Evolutionary conservation across 225 moss, liverwort and hornwort species (phyloP).

Genomic region (Antitrichia curtipendula): DNA sequence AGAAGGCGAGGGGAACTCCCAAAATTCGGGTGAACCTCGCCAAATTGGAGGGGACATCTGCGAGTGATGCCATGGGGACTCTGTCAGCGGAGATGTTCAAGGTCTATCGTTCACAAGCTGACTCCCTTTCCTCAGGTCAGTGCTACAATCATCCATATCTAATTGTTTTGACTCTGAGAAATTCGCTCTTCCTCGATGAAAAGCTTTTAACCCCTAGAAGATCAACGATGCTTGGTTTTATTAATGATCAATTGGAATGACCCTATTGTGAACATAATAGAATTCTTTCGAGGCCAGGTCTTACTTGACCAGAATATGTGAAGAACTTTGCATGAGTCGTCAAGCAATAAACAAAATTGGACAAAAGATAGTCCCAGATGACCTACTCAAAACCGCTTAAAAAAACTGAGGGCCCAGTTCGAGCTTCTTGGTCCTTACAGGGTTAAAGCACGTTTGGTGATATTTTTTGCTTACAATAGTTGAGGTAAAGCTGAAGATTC

Average conservation of each 20-base stretch:
- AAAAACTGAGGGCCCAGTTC: background rate
- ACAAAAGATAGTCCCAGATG: background rate
- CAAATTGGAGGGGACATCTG: slow-evolving; percentile 41
- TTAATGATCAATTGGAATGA: background rate
- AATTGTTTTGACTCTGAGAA: background rate
- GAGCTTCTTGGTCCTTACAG: background rate
- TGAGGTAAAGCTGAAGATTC: background rate
- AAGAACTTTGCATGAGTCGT: background rate
- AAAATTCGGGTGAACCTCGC: slow-evolving; percentile 34
- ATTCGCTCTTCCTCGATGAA: background rate
- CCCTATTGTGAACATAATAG: background rate
- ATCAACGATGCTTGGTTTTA: background rate
- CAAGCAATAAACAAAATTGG: background rate
- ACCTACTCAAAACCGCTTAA: background rate
- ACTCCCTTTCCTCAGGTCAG: slow-evolving; percentile 49
- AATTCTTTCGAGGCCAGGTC: too few species aligned
- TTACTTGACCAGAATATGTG: background rate
- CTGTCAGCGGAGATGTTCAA: slow-evolving; percentile 57
- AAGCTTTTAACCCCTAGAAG: background rate
- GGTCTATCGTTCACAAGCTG: slow-evolving; percentile 26
- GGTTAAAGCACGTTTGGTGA: background rate
- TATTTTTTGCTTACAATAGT: background rate
- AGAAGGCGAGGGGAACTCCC: slow-evolving; percentile 53
- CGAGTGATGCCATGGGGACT: slow-evolving; percentile 54
- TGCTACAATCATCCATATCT: background rate